These are phyloP conservation scores for Cryomyces minteri DNA, from an alignment of 495 filamentous ascomycete genomes.

Conservation along the genomic window DNA sequence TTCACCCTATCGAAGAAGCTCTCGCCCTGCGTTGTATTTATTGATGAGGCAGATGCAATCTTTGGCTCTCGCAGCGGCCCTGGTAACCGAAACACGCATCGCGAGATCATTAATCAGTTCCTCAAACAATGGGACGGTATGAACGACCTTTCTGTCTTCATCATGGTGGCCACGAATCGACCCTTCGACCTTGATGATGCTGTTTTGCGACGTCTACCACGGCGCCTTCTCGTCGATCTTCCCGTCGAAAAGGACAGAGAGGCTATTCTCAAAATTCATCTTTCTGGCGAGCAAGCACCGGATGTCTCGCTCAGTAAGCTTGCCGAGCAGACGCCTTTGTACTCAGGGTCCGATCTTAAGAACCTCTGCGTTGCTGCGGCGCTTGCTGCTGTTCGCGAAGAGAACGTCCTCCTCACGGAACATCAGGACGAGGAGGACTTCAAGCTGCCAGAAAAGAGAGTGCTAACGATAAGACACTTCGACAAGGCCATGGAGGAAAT, in stretches of 20 bases:
- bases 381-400: constrained; percentile 71
- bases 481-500: constrained; percentile 76
- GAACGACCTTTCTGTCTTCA: constrained; percentile 70
- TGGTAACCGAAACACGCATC: constrained; percentile 42
- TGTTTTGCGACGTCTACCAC: constrained; percentile 66
- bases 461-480: constrained; percentile 52
- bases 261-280: constrained; percentile 67
- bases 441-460: constrained; percentile 46
- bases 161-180: constrained; percentile 97
- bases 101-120: constrained; percentile 95
- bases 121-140: constrained; percentile 97
- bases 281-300: constrained; percentile 52
- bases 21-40: constrained; percentile 85
- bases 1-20: constrained; percentile 85
- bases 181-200: constrained; percentile 95
- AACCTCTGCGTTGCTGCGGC: constrained; percentile 85
- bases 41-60: constrained; percentile 91
- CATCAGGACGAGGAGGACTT: constrained; percentile 20
- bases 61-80: constrained; percentile 52
- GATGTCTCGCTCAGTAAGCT: constrained; percentile 52
- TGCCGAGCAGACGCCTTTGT: constrained; percentile 66
- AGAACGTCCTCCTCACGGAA: constrained; percentile 20
- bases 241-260: constrained; percentile 60
- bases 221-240: constrained; percentile 73
- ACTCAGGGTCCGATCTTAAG: constrained; percentile 93